Percentiles rank a stretch among this genome's conserved stretches.
Evolutionary conservation across 192 early-diverging fungal species (phyloP).

Genomic region (Coemansia aciculifera): DNA sequence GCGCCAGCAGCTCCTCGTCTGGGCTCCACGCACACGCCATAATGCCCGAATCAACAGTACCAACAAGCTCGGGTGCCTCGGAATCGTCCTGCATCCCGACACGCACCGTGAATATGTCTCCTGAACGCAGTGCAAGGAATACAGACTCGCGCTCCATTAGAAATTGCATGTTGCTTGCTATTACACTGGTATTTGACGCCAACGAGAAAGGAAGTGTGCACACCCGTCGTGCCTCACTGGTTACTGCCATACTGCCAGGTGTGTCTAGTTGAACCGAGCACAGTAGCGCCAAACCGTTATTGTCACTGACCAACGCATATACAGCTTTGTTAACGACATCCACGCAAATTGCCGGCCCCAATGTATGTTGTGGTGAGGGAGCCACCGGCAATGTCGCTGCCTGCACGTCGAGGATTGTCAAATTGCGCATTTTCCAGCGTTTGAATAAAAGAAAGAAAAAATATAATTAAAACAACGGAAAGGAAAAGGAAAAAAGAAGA

Average conservation of each 20-base stretch:
- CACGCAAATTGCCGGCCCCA: constrained; percentile 17
- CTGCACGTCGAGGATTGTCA: constrained; percentile 23
- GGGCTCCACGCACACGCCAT: constrained; percentile 72
- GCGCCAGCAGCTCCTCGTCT: constrained; percentile 80
- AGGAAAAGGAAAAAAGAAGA: neutral
- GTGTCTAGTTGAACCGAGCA: constrained; percentile 9
- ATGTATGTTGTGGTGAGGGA: neutral
- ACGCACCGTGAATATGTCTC: constrained; percentile 52
- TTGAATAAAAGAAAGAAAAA: constrained; percentile 10
- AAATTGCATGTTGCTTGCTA: constrained; percentile 41
- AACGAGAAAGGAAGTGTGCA: constrained; percentile 22
- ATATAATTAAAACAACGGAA: neutral
- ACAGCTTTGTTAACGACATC: constrained; percentile 11
- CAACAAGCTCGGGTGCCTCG: constrained; percentile 17
- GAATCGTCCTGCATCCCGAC: neutral
- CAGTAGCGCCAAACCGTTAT: neutral
- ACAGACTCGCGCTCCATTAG: constrained; percentile 56
- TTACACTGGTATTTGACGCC: constrained; percentile 6
- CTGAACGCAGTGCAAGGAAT: constrained; percentile 49
- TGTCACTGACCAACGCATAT: constrained; percentile 17
- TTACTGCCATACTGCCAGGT: neutral
- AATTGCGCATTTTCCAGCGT: constrained; percentile 25
- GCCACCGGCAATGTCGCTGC: constrained; percentile 14
- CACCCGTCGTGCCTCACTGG: neutral
- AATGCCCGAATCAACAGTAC: constrained; percentile 40